phyloP scores from a whole-genome alignment of 73 alveolate genomes.

The Paramecium sonneborni region DNA sequence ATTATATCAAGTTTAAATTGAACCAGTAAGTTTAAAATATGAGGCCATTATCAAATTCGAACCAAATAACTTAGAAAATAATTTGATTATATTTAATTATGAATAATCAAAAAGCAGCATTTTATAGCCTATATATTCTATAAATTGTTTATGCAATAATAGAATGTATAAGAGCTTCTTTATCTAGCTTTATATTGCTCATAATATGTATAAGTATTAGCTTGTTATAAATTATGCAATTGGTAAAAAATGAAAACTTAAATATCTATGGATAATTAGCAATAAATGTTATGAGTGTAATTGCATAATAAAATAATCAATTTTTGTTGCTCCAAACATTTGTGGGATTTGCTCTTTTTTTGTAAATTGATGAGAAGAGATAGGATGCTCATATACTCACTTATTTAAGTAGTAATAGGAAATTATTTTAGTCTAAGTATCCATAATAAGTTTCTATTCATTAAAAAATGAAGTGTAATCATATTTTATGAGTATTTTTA shows the following conservation, averaged over 20 bases:
- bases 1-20: too few species aligned
- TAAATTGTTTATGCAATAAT: neutral
- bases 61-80: neutral
- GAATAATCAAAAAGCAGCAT: neutral
- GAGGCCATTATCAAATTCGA: neutral
- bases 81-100: neutral
- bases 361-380: neutral
- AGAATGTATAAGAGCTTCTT: neutral
- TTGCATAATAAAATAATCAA: neutral
- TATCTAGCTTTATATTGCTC: neutral
- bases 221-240: neutral
- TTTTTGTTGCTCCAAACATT: neutral
- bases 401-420: constrained; percentile 13
- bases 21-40: too few species aligned
- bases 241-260: neutral
- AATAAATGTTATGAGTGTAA: neutral
- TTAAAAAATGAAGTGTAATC: neutral
- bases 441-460: neutral
- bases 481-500: neutral
- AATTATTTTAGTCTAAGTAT: neutral
- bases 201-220: neutral
- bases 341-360: constrained; percentile 5
- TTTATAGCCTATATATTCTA: neutral
- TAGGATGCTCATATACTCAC: neutral
- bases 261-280: neutral